Evolutionary conservation across 139 green algal genomes (phyloP).

Genomic region (Tetratostichococcus sp.): DNA sequence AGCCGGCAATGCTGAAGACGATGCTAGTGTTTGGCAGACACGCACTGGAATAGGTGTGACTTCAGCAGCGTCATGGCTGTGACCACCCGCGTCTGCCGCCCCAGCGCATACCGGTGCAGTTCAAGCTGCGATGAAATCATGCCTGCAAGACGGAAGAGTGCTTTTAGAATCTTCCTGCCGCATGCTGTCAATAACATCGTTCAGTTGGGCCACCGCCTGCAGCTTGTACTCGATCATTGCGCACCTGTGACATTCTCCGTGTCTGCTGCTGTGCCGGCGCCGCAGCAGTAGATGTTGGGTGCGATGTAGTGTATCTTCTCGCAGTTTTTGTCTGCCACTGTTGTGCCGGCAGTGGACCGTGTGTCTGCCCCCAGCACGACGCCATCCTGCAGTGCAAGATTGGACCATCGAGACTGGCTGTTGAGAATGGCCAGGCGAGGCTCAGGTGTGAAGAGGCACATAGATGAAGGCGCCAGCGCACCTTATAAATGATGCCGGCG

Average conservation of each 20-base stretch:
- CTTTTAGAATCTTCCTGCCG: too few species aligned
- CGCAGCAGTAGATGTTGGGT: constrained; percentile 98
- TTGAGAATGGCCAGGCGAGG: too few species aligned
- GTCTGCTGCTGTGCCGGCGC: constrained; percentile 95
- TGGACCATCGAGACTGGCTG: too few species aligned
- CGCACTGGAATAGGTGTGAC: constrained; percentile 89
- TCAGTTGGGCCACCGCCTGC: background rate
- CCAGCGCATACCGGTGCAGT: constrained; percentile 86
- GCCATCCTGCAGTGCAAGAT: constrained; percentile 72
- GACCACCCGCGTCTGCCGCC: constrained; percentile 76
- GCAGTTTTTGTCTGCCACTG: constrained; percentile 99
- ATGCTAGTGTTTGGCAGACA: too few species aligned
- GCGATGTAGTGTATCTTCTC: constrained; percentile 99
- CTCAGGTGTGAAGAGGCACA: constrained; percentile 8
- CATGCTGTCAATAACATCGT: background rate
- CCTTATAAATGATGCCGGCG: constrained; percentile 93
- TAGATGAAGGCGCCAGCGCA: constrained; percentile 23
- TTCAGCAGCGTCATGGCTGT: constrained; percentile 96
- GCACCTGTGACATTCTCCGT: constrained; percentile 94
- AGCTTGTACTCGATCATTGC: too few species aligned
- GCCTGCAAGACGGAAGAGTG: constrained; percentile 40
- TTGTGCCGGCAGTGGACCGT: constrained; percentile 87
- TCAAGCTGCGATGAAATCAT: constrained; percentile 91
- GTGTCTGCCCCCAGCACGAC: constrained; percentile 98
- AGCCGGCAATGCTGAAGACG: background rate